These are phyloP conservation scores for Gastrolobium villosum DNA, from an alignment of 306 rosid genomes.

Conservation along the genomic window DNA sequence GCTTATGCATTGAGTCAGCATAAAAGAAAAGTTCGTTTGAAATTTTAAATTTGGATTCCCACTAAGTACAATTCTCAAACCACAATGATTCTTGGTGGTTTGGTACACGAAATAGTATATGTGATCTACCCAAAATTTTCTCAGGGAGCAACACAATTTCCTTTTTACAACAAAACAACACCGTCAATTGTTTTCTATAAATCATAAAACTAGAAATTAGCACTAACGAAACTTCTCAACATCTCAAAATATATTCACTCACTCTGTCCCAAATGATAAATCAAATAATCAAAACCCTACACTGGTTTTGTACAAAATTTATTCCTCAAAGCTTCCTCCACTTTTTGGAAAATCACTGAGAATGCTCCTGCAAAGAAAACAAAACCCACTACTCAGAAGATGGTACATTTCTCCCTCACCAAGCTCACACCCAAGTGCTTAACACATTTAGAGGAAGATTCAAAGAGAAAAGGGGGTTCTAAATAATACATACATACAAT, in stretches of 20 bases:
- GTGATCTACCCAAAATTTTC: slow-evolving; percentile 7
- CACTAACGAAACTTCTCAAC: slow-evolving; percentile 16
- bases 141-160: slow-evolving; percentile 2
- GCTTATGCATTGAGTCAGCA: not conserved
- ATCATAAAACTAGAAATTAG: not conserved
- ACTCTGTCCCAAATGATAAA: slow-evolving; percentile 26
- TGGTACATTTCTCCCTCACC: too few species aligned
- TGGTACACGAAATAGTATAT: slow-evolving; percentile 13
- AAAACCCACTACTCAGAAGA: too few species aligned
- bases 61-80: slow-evolving; percentile 11
- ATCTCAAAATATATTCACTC: slow-evolving; percentile 12
- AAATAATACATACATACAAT: slow-evolving; percentile 44
- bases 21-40: not conserved
- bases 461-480: too few species aligned
- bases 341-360: slow-evolving; percentile 60
- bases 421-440: too few species aligned
- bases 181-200: slow-evolving; percentile 28
- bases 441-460: too few species aligned
- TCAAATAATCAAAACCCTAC: slow-evolving; percentile 36
- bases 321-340: slow-evolving; percentile 69
- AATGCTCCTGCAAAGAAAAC: slow-evolving; percentile 69
- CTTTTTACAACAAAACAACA: slow-evolving; percentile 24
- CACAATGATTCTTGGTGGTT: slow-evolving; percentile 17
- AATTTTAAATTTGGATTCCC: not conserved
- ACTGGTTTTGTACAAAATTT: slow-evolving; percentile 58